Base-by-base conservation (phyloP, 306 rosid genomes). In the Alnus glutinosa region DNA sequence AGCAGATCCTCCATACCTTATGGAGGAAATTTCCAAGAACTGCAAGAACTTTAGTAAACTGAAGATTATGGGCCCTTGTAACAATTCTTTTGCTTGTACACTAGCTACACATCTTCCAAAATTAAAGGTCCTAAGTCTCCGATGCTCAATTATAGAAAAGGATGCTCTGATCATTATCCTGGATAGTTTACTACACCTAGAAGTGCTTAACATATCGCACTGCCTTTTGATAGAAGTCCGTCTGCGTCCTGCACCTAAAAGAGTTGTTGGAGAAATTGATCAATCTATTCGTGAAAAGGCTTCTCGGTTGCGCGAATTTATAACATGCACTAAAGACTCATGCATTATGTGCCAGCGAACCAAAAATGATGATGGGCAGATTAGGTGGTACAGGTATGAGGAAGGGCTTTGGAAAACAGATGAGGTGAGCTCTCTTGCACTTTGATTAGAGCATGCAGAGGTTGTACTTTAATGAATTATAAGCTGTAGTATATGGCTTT, bases 301-400 rank as follows among this genome's bases (percentile, higher is more conserved):
- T 42, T 87, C 96, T 66, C 88, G 84, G 19, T 67, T 92, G 37
- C 92, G 88, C 0, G 68, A 72, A 50, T 90, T 92, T 52, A 32
- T 87, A 68, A 83, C 90, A 1, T 92, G 97, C 91, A 90, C 86
- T 93, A 77, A 90, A 0, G 91, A 87, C 49, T 47, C 89, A 0
- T 90, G 97, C 70, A 55, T 85, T 73, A 92, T 90, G 92, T 92
- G 97, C 85, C 89, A 89, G 67, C 79, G 93, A 49, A 89, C 93
- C 4, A 86, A 80, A 81, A 71, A 58, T 14, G 92, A 92, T 23
- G 95, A 92, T 73, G 97, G 97, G 77, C 77, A 85, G 19, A 54
- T 92, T 77, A 92, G 97, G 92, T 92, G 97, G 97, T 92, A 92
- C 85, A 89, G 79, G 75, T 92, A 92, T 4, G 96, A 89, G 87